These are phyloP conservation scores for Psilocybe cyanescens DNA, from an alignment of 768 basidiomycete species.

Conservation along the genomic window DNA sequence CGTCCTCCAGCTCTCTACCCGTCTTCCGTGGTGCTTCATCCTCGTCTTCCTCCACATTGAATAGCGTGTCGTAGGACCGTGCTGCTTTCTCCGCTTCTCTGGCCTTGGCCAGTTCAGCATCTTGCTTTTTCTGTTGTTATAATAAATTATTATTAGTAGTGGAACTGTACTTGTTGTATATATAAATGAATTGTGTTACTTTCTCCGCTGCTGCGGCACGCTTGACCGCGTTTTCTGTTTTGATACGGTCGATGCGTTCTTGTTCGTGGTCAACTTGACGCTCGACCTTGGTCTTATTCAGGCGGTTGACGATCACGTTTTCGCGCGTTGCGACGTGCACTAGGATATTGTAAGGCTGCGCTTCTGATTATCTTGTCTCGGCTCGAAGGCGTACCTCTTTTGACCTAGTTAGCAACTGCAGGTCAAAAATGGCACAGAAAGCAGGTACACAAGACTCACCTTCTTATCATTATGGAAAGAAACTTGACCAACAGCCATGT, in stretches of 20 bases:
- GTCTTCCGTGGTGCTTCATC: slow-evolving; percentile 62
- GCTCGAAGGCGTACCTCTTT: slow-evolving; percentile 56
- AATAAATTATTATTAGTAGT: background rate
- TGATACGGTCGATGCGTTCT: slow-evolving; percentile 81
- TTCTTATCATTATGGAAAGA: slow-evolving; percentile 92
- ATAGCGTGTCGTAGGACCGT: slow-evolving; percentile 84
- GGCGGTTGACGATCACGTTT: slow-evolving; percentile 87
- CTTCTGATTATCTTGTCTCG: too few species aligned
- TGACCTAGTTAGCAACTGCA: slow-evolving; percentile 54
- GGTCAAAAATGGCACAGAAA: background rate
- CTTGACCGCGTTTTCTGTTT: slow-evolving; percentile 69
- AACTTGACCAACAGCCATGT: slow-evolving; percentile 97
- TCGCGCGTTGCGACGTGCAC: slow-evolving; percentile 83
- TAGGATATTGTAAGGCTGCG: slow-evolving; percentile 26
- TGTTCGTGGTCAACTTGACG: slow-evolving; percentile 88
- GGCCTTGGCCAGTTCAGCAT: slow-evolving; percentile 70
- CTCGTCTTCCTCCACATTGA: slow-evolving; percentile 65
- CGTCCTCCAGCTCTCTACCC: slow-evolving; percentile 81
- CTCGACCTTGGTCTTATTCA: slow-evolving; percentile 93
- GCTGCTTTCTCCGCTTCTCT: slow-evolving; percentile 89
- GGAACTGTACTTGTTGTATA: background rate
- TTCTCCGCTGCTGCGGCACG: slow-evolving; percentile 67
- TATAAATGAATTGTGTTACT: slow-evolving; percentile 41
- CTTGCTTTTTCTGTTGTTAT: slow-evolving; percentile 71
- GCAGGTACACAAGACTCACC: slow-evolving; percentile 41